Evolutionary conservation across 192 early-diverging fungal species (phyloP).

Genomic region (Entomortierella lignicola): DNA sequence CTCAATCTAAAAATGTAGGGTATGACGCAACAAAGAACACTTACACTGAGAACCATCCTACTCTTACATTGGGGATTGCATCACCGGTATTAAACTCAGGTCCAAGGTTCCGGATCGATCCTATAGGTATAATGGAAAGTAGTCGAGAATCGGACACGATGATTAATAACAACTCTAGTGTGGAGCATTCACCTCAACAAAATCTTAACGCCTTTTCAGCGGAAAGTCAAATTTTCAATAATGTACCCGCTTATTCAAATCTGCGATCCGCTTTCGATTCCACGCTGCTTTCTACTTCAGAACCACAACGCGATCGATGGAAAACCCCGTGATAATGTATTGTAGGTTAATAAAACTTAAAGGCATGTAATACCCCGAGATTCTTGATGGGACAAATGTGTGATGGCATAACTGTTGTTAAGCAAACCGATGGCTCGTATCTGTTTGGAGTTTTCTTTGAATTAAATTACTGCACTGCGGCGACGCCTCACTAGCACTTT

Average conservation of each 20-base stretch:
- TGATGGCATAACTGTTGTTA: too few species aligned
- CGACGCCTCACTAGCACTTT: too few species aligned
- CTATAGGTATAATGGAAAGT: background rate
- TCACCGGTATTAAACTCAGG: background rate
- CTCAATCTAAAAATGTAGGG: background rate
- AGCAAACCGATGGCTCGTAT: too few species aligned
- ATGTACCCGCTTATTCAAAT: too few species aligned
- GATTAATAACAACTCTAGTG: background rate
- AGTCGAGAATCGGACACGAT: background rate
- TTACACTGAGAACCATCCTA: background rate
- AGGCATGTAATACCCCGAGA: too few species aligned
- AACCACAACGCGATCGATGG: background rate
- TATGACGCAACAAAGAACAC: background rate
- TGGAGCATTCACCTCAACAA: background rate
- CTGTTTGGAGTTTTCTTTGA: too few species aligned
- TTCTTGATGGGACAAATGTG: too few species aligned
- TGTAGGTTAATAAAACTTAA: too few species aligned
- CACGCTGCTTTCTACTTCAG: background rate
- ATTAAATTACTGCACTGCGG: too few species aligned
- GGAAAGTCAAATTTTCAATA: too few species aligned
- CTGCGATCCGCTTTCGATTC: too few species aligned
- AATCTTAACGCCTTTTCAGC: too few species aligned
- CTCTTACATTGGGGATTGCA: background rate
- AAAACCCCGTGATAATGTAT: background rate
- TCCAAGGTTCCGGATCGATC: background rate